phyloP scores from a whole-genome alignment of 352 stramenopile genomes.

The Phytophthora foliorum region DNA sequence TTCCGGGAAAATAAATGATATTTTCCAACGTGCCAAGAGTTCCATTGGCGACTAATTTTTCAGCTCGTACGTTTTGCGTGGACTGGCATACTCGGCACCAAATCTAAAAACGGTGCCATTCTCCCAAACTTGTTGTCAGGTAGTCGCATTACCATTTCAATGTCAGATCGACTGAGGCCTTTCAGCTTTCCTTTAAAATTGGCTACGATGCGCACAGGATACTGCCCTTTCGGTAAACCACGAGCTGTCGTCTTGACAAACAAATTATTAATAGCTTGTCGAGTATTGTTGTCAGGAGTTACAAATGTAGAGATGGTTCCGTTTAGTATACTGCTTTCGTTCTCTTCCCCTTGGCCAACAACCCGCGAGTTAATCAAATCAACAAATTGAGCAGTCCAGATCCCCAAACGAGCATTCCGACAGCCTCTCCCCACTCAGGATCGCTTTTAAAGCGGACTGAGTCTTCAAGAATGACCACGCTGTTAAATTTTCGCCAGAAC shows the following conservation, averaged over 20 bases:
- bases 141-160: not conserved
- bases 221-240: not conserved
- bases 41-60: not conserved
- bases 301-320: not conserved
- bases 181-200: conserved; percentile 6
- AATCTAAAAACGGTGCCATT: not conserved
- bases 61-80: too few species aligned
- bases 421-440: conserved; percentile 11
- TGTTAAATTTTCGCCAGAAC: not conserved
- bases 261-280: not conserved
- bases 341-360: not conserved
- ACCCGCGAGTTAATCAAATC: conserved; percentile 8
- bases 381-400: conserved; percentile 5
- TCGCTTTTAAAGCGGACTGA: conserved; percentile 10
- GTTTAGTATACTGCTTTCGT: not conserved
- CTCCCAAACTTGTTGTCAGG: too few species aligned
- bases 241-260: not conserved
- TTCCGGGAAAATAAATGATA: too few species aligned
- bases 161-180: not conserved
- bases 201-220: not conserved
- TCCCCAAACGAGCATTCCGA: not conserved
- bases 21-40: not conserved
- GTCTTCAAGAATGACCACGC: not conserved
- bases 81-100: not conserved
- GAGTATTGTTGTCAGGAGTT: not conserved